Evolutionary conservation across 2,329 filamentous ascomycete genomes (phyloP).

Genomic region (Beauveria sp.): DNA sequence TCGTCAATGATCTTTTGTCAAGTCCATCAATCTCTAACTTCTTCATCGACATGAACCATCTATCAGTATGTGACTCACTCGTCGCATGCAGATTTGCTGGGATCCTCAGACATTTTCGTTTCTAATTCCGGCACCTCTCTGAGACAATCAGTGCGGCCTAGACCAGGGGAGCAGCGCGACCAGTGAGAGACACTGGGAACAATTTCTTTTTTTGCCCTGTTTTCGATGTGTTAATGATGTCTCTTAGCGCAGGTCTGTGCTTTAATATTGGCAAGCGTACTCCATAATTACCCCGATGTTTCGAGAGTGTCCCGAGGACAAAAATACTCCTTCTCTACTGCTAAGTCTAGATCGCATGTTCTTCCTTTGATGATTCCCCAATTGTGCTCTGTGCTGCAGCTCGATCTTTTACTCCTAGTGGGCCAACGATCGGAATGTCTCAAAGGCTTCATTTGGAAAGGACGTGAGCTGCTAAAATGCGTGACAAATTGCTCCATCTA

Average conservation of each 20-base stretch:
- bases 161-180: background rate
- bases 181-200: background rate
- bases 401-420: background rate
- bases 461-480: too few relatives aligned
- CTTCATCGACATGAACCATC: background rate
- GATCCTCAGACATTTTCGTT: background rate
- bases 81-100: background rate
- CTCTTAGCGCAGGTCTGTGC: background rate
- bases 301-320: background rate
- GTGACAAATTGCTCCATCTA: too few relatives aligned
- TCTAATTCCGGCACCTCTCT: background rate
- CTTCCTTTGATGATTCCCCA: too few relatives aligned
- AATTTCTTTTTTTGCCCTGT: background rate
- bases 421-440: background rate
- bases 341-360: too few relatives aligned
- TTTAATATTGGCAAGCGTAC: background rate
- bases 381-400: background rate
- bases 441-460: background rate
- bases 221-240: background rate
- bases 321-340: background rate
- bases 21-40: background rate
- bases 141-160: conserved; percentile 2
- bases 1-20: too few relatives aligned
- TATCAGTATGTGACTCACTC: background rate
- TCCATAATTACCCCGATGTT: too few relatives aligned